These are phyloP conservation scores for Scheffersomyces stambukii DNA, from an alignment of 1,139 yeast species.

Conservation along the genomic window DNA sequence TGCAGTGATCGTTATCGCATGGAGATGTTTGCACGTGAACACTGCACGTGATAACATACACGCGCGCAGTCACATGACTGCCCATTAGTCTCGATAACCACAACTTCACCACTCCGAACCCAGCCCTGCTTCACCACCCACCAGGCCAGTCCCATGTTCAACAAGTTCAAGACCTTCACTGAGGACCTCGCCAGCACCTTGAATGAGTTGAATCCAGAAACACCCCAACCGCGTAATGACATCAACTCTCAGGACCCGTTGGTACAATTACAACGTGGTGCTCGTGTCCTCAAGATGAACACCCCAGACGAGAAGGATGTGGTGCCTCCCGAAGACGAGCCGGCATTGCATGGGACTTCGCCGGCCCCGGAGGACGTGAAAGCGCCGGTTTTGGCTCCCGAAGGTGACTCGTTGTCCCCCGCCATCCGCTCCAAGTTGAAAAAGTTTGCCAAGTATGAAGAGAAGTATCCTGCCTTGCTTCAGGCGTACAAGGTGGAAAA, in stretches of 20 bases:
- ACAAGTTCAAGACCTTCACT: conserved; percentile 53
- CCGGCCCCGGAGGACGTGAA: conserved; percentile 48
- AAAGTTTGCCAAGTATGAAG: conserved; percentile 84
- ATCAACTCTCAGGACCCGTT: conserved; percentile 21
- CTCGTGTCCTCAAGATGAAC: conserved; percentile 26
- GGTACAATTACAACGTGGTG: conserved; percentile 31
- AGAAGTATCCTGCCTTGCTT: conserved; percentile 75
- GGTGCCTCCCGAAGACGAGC: conserved; percentile 45
- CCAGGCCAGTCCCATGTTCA: conserved; percentile 27
- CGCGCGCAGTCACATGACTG: too few relatives aligned
- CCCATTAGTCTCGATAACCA: too few relatives aligned
- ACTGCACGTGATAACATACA: too few relatives aligned
- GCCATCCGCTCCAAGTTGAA: conserved; percentile 58
- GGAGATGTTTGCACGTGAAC: too few relatives aligned
- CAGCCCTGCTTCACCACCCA: background rate
- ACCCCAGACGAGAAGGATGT: conserved; percentile 46
- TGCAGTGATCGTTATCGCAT: too few relatives aligned
- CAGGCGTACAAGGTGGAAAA: conserved; percentile 85
- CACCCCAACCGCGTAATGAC: conserved; percentile 9
- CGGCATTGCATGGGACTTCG: conserved; percentile 4
- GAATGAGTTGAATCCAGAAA: conserved; percentile 25
- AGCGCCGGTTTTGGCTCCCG: background rate
- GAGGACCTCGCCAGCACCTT: conserved; percentile 47
- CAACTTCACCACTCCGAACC: conserved; percentile 1
- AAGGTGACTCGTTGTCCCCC: conserved; percentile 41